These are phyloP conservation scores for Schizochytrium sp. DNA, from an alignment of 108 stramenopile genomes.

Conservation along the genomic window DNA sequence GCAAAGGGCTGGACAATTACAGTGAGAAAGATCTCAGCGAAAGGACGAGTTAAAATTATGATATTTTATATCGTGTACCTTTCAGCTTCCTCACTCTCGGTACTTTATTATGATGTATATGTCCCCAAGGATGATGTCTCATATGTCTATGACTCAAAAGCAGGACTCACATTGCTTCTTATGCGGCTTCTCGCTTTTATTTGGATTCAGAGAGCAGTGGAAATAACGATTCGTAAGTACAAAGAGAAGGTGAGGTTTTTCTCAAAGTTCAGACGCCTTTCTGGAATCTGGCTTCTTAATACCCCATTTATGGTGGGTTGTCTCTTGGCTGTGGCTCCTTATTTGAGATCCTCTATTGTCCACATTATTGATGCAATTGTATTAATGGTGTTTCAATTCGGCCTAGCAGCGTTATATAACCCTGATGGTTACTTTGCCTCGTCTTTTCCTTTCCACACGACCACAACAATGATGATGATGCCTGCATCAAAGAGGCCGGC, in stretches of 20 bases:
- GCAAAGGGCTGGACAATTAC: constrained; percentile 54
- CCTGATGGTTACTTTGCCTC: neutral
- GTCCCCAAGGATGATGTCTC: constrained; percentile 43
- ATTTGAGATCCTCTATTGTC: neutral
- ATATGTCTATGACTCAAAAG: neutral
- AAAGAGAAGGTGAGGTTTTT: constrained; percentile 27
- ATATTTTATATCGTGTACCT: neutral
- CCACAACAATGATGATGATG: constrained; percentile 23
- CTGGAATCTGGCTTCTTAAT: constrained; percentile 27
- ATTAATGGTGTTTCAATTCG: neutral
- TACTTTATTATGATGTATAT: neutral
- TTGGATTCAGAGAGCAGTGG: neutral
- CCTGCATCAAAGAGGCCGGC: neutral
- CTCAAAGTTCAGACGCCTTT: neutral
- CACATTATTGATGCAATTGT: neutral
- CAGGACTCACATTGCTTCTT: neutral
- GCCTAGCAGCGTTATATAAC: neutral
- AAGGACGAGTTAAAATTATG: constrained; percentile 9
- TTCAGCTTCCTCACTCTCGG: neutral
- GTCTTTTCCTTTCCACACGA: constrained; percentile 14
- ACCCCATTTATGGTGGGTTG: neutral
- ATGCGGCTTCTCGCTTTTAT: constrained; percentile 16
- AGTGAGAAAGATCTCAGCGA: neutral
- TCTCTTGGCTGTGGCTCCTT: no score
- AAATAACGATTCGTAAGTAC: neutral